Conservation (phyloP, 352 stramenopile genomes). For the Phytophthora podocarpi region DNA sequence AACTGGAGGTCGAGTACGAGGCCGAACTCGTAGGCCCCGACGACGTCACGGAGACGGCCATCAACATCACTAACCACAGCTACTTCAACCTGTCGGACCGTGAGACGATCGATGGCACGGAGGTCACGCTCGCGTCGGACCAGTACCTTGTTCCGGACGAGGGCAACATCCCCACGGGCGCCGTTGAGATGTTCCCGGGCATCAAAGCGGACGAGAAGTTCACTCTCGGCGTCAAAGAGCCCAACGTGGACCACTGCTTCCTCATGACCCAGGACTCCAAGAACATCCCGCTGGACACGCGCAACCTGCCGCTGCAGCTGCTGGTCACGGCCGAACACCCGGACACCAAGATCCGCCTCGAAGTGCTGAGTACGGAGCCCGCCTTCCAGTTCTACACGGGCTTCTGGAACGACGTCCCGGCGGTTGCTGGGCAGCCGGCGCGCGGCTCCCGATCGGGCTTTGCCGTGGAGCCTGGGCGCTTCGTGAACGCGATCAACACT, state of each 20-base stretch:
- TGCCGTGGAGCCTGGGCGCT: conserved; percentile 31
- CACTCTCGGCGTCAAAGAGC: conserved; percentile 31
- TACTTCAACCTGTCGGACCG: conserved; percentile 37
- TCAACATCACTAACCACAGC: conserved; percentile 41
- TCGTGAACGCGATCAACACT: conserved; percentile 34
- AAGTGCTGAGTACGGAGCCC: conserved; percentile 33
- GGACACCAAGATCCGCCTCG: conserved; percentile 33
- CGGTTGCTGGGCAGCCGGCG: conserved; percentile 23
- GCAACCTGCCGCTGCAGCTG: conserved; percentile 27
- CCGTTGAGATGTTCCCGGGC: conserved; percentile 32
- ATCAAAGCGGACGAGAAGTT: conserved; percentile 31
- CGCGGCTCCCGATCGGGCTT: conserved; percentile 34
- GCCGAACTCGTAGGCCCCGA: conserved; percentile 28
- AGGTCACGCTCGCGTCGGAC: conserved; percentile 30
- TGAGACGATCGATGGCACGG: conserved; percentile 35
- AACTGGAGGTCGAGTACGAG: conserved; percentile 32
- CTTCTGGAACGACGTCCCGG: conserved; percentile 40
- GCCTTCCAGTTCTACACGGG: conserved; percentile 41
- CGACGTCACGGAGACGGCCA: conserved; percentile 32
- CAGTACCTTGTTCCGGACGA: conserved; percentile 31
- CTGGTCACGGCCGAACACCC: conserved; percentile 30
- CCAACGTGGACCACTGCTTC: conserved; percentile 39
- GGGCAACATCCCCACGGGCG: conserved; percentile 31
- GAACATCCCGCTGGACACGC: conserved; percentile 34
- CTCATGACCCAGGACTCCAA: conserved; percentile 34